Percentiles rank a stretch among this genome's conserved stretches.
Evolutionary conservation across 192 early-diverging fungal species (phyloP).

Genomic region (Coemansia sp.): DNA sequence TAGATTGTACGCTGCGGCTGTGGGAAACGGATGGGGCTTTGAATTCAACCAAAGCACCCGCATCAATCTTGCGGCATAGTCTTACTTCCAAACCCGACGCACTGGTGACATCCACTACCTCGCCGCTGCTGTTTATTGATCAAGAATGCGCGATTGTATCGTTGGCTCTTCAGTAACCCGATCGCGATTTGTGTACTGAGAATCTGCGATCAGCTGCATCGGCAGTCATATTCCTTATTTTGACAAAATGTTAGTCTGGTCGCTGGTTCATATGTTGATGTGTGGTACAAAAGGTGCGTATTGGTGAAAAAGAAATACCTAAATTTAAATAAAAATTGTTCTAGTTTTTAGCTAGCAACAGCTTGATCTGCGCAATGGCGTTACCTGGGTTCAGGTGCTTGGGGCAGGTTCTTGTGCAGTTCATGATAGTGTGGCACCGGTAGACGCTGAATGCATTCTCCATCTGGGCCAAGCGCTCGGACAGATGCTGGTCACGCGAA

Average conservation of each 20-base stretch:
- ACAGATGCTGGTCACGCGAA: conserved; percentile 88
- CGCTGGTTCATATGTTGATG: background rate
- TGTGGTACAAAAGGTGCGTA: background rate
- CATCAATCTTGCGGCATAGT: background rate
- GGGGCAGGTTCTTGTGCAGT: conserved; percentile 95
- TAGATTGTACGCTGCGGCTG: conserved; percentile 31
- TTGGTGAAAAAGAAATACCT: background rate
- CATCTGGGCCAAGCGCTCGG: conserved; percentile 79
- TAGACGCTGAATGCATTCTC: conserved; percentile 97
- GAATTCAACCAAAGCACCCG: background rate
- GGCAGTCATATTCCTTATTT: background rate
- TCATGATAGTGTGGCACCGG: conserved; percentile 99
- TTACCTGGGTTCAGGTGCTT: conserved; percentile 97
- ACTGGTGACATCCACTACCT: conserved; percentile 14
- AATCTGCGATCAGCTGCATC: background rate
- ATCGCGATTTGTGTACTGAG: background rate
- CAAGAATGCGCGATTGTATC: conserved; percentile 20
- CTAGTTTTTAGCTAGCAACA: conserved; percentile 70
- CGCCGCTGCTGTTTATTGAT: conserved; percentile 24
- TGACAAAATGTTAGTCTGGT: background rate
- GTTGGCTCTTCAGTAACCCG: conserved; percentile 1
- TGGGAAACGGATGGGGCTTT: conserved; percentile 36
- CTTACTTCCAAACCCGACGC: conserved; percentile 34
- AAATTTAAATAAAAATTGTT: background rate
- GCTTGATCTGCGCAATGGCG: conserved; percentile 97